These are phyloP conservation scores for Cadophora gregata DNA, from an alignment of 2,329 filamentous ascomycete genomes.

Conservation along the genomic window DNA sequence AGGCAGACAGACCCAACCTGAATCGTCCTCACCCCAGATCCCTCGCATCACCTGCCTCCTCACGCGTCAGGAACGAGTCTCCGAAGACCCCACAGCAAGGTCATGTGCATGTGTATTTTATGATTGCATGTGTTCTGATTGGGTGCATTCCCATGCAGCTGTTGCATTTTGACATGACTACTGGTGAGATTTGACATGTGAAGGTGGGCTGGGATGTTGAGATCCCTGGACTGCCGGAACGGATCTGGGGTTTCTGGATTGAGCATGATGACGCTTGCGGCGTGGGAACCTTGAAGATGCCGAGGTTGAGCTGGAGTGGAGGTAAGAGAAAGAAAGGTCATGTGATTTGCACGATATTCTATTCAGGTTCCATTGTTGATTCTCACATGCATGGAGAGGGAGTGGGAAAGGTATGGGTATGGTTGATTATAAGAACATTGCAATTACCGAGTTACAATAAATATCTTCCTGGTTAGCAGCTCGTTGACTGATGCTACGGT, in stretches of 20 bases:
- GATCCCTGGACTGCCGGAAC: background rate
- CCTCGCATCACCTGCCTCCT: background rate
- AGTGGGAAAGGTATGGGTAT: no score
- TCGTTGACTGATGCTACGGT: no score
- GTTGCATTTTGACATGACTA: no score
- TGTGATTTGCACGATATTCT: background rate
- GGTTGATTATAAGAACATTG: no score
- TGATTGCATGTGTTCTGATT: background rate
- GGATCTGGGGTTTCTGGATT: conserved; percentile 1
- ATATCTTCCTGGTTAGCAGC: no score
- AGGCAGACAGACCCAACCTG: no score
- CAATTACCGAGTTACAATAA: no score
- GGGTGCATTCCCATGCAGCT: background rate
- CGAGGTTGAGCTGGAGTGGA: background rate
- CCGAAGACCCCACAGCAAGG: background rate
- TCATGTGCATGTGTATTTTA: conserved; percentile 12
- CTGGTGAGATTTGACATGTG: background rate
- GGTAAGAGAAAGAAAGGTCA: background rate
- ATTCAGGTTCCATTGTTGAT: background rate
- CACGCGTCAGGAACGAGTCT: background rate
- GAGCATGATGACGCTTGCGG: background rate
- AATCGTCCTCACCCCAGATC: background rate
- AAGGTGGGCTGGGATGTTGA: background rate
- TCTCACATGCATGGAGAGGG: background rate
- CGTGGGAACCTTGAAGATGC: background rate